Base-by-base conservation (phyloP, 345 rosid species). In the Euphorbia peplus region DNA sequence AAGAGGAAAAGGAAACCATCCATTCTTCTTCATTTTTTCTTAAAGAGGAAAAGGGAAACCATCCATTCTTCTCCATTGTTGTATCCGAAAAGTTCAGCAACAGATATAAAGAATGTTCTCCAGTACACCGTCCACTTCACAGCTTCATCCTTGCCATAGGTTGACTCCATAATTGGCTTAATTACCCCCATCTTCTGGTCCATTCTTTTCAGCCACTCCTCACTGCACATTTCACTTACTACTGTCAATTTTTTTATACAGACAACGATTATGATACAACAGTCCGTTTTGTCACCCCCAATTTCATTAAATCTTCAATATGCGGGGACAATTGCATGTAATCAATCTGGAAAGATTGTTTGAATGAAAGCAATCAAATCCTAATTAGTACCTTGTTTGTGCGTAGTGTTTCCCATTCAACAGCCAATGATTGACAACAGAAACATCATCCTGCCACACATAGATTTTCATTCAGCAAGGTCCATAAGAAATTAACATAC, bases 191-290 rank as follows among this genome's bases (percentile, higher is more conserved):
- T 13, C 79, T 81, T 84, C 72, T 59, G 57, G 73, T 93, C 98
- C 96, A 88, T 93, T 78, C 91, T 87, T 70, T 84, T 91, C 25
- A 88, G 95, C 92, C 90, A 89, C 70, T 88, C 97, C 81, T 86
- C 95, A 69, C 96, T 89, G 83, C 63, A 81, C 32, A 16, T 22
- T 32, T 32, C 37, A 32, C 6, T 32, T 2, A 3, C 3, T 32
- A 32, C 3, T 32, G 4, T 32, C 37, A 32, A n/a, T n/a, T n/a
- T n/a, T n/a, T n/a, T n/a, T n/a, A n/a, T n/a, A n/a, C n/a, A n/a
- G n/a, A n/a, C n/a, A n/a, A n/a, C n/a, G n/a, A n/a, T n/a, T n/a
- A n/a, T n/a, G n/a, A n/a, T n/a, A n/a, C n/a, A n/a, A n/a, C n/a
- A n/a, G n/a, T n/a, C n/a, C n/a, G n/a, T n/a, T n/a, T n/a, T n/a